phyloP scores from a whole-genome alignment of 371 early-diverging fungal species.

The Mucor plumbeus region DNA sequence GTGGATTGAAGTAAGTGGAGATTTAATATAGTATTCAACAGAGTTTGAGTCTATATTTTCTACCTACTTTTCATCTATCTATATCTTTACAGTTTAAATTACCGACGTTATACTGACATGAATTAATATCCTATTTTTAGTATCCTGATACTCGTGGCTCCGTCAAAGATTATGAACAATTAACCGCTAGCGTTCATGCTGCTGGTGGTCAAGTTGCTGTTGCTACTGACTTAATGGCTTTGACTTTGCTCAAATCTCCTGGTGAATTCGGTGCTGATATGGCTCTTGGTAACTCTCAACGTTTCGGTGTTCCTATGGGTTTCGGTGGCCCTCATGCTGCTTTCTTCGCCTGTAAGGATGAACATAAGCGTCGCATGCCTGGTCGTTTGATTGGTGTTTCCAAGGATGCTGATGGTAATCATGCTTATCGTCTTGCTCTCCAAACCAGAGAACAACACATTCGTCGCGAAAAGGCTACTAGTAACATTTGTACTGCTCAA shows the following conservation, averaged over 20 bases:
- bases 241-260: slow-evolving; percentile 90
- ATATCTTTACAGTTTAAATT: slow-evolving; percentile 1
- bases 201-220: slow-evolving; percentile 87
- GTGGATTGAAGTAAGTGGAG: slow-evolving; percentile 8
- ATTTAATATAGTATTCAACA: neutral
- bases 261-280: slow-evolving; percentile 97
- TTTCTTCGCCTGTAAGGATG: slow-evolving; percentile 93
- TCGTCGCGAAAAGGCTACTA: slow-evolving; percentile 97
- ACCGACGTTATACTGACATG: neutral
- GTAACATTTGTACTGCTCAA: slow-evolving; percentile 98
- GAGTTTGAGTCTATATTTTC: slow-evolving; percentile 1
- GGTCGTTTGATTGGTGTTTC: slow-evolving; percentile 96
- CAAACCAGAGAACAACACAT: slow-evolving; percentile 99
- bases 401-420: slow-evolving; percentile 86
- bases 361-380: slow-evolving; percentile 93
- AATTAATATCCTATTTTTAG: slow-evolving; percentile 44
- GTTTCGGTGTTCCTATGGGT: slow-evolving; percentile 97
- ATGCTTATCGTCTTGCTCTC: slow-evolving; percentile 93
- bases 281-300: slow-evolving; percentile 94
- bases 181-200: slow-evolving; percentile 79
- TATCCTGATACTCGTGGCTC: slow-evolving; percentile 93
- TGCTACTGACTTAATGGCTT: slow-evolving; percentile 94
- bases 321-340: slow-evolving; percentile 99
- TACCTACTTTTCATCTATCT: neutral
- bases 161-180: slow-evolving; percentile 78